Conservation (phyloP, 2,329 filamentous ascomycete species). For the Aspergillus fijiensis region DNA sequence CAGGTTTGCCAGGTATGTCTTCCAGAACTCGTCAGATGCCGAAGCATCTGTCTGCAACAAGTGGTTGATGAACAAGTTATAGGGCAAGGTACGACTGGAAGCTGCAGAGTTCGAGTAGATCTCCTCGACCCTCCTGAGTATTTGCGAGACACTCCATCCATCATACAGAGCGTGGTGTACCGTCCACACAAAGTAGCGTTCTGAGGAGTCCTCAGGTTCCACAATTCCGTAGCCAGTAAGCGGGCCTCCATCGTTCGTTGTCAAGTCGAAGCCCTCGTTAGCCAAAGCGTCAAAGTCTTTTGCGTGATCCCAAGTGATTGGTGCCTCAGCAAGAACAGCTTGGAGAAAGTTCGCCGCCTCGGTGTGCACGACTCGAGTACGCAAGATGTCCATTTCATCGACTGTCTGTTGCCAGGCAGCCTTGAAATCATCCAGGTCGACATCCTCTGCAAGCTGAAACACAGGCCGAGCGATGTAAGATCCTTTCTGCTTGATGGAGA, state of each 20-base stretch:
- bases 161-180: constrained; percentile 56
- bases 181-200: constrained; percentile 48
- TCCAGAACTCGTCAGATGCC: constrained; percentile 36
- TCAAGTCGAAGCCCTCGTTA: constrained; percentile 25
- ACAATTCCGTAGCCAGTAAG: constrained; percentile 40
- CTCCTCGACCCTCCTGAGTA: constrained; percentile 39
- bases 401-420: constrained; percentile 49
- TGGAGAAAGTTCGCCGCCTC: constrained; percentile 40
- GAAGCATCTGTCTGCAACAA: constrained; percentile 27
- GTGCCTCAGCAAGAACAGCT: constrained; percentile 38
- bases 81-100: constrained; percentile 18
- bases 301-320: constrained; percentile 37
- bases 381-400: constrained; percentile 48
- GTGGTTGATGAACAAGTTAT: constrained; percentile 35
- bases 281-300: constrained; percentile 29
- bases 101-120: constrained; percentile 28
- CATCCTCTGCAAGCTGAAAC: constrained; percentile 37
- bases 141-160: constrained; percentile 46
- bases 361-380: constrained; percentile 49
- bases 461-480: constrained; percentile 52
- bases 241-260: constrained; percentile 35
- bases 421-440: constrained; percentile 47
- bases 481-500: constrained; percentile 49
- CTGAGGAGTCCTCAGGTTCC: constrained; percentile 21
- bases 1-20: constrained; percentile 27